A percentile compares a stretch with the other conserved stretches of the same genome.
Conservation (phyloP, 1,284 basidiomycete genomes). For the Heterobasidion occidentale region DNA sequence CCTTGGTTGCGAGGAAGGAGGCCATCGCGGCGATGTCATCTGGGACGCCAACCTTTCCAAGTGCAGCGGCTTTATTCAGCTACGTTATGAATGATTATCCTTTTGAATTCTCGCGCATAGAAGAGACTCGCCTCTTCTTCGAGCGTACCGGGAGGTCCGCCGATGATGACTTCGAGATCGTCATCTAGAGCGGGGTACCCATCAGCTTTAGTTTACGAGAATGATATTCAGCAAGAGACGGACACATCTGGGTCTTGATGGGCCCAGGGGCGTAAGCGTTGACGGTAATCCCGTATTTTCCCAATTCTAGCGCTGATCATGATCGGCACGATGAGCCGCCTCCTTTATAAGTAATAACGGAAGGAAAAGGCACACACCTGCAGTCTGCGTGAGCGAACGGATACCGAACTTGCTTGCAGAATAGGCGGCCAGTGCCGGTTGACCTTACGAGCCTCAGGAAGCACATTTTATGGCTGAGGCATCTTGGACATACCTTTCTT, state of each 20-base stretch:
- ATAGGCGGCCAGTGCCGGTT: neutral
- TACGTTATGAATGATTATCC: neutral
- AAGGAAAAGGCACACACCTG: neutral
- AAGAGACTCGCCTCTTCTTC: neutral
- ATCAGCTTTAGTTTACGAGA: neutral
- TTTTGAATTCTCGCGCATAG: neutral
- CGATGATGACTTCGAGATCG: neutral
- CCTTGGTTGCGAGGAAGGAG: constrained; percentile 17
- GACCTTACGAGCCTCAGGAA: neutral
- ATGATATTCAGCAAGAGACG: neutral
- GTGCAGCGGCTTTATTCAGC: neutral
- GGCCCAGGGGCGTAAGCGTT: constrained; percentile 15
- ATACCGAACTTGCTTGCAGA: constrained; percentile 3
- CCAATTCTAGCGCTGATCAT: constrained; percentile 14
- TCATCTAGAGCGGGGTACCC: neutral
- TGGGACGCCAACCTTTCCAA: constrained; percentile 12
- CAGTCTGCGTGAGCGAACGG: constrained; percentile 2
- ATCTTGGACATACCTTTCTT: neutral
- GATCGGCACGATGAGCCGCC: neutral
- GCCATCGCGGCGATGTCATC: constrained; percentile 17
- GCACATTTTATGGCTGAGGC: neutral
- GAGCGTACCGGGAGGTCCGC: neutral
- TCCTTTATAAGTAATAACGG: neutral
- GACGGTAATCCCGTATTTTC: constrained; percentile 17
- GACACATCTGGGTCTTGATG: neutral